A percentile compares a stretch with the other conserved stretches of the same genome.
phyloP scores from a whole-genome alignment of 2,329 filamentous ascomycete genomes.

The Achaetomium macrosporum region DNA sequence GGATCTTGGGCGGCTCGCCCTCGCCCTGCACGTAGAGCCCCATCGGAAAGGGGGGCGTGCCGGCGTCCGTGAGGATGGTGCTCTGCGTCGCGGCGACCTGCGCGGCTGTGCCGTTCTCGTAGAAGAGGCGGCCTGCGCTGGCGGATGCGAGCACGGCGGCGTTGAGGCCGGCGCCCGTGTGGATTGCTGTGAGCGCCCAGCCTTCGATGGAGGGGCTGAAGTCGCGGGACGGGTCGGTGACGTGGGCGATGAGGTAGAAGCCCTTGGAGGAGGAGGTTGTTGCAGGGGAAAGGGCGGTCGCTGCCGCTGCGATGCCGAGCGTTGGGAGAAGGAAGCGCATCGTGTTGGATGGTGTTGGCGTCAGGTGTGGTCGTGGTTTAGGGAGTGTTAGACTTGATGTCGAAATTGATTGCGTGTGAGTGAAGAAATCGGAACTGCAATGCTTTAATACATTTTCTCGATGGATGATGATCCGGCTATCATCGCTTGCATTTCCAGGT shows the following conservation, averaged over 20 bases:
- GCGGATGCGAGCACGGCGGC: conserved; percentile 31
- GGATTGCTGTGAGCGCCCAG: conserved; percentile 36
- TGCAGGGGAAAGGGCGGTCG: neutral
- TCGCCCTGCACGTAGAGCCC: conserved; percentile 31
- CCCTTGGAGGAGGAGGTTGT: neutral
- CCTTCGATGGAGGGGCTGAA: conserved; percentile 38
- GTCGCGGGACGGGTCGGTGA: conserved; percentile 36
- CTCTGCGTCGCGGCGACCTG: conserved; percentile 28
- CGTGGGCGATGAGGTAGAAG: conserved; percentile 19
- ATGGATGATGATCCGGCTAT: neutral
- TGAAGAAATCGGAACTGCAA: neutral
- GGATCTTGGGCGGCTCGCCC: conserved; percentile 22
- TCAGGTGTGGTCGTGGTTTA: neutral
- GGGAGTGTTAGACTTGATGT: neutral
- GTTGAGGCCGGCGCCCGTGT: conserved; percentile 38
- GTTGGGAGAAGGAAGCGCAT: no score
- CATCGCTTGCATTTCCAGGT: neutral
- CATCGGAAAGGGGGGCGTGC: neutral
- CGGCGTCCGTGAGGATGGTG: conserved; percentile 28
- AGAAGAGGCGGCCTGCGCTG: conserved; percentile 36
- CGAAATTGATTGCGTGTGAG: no score
- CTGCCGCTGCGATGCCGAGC: conserved; percentile 1
- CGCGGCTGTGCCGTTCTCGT: conserved; percentile 42
- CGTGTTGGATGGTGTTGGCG: neutral
- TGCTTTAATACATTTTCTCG: neutral